Percentiles rank a stretch among this genome's conserved stretches.
These are phyloP conservation scores for Mortierella sp. DNA, from an alignment of 371 early-diverging fungal species.

Conservation along the genomic window DNA sequence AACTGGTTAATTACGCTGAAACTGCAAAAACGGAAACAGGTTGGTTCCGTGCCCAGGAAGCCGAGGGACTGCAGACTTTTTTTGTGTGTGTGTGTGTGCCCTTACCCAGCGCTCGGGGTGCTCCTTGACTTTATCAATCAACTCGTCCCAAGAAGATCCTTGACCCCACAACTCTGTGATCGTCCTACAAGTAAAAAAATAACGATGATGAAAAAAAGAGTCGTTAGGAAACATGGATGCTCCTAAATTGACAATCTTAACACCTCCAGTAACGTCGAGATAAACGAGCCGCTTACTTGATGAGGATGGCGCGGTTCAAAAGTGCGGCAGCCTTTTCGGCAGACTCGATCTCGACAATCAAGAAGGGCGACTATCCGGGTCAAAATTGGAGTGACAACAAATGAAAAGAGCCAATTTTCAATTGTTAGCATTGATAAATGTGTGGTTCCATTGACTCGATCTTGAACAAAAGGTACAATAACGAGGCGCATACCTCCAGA, in stretches of 20 bases:
- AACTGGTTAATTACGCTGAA: too few species aligned
- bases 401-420: background rate
- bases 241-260: background rate
- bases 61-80: too few species aligned
- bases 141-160: slow-evolving; percentile 71
- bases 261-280: background rate
- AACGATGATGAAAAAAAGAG: background rate
- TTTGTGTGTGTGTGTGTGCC: background rate
- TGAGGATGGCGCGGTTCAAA: slow-evolving; percentile 87
- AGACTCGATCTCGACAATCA: slow-evolving; percentile 79
- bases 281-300: slow-evolving; percentile 66
- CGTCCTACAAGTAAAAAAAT: slow-evolving; percentile 59
- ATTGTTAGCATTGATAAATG: background rate
- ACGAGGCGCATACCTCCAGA: slow-evolving; percentile 58
- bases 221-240: background rate
- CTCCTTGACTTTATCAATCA: slow-evolving; percentile 71
- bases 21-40: slow-evolving; percentile 1
- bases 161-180: slow-evolving; percentile 87
- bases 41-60: background rate
- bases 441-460: too few species aligned
- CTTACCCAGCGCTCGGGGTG: slow-evolving; percentile 72
- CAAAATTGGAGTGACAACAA: background rate
- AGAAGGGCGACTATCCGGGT: slow-evolving; percentile 77
- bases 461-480: background rate
- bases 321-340: slow-evolving; percentile 81